Conservation (phyloP, 176 grass and related monocot genomes). For the maize (Zea mays) region DNA sequence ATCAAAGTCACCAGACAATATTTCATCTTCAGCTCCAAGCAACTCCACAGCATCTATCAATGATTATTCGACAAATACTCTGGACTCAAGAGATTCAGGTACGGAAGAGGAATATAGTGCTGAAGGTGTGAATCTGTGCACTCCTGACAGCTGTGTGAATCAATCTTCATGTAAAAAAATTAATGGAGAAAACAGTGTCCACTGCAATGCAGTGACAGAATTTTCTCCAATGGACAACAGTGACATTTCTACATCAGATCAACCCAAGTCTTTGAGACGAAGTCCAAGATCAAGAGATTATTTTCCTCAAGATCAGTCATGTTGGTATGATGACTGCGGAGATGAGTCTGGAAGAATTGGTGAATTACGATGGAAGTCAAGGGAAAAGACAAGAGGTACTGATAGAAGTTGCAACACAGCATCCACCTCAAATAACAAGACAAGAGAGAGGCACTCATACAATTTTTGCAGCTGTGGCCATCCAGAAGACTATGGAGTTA, state of each 20-base stretch:
- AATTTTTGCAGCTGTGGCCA: slow-evolving; percentile 59
- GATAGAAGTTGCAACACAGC: slow-evolving; percentile 42
- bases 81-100: slow-evolving; percentile 49
- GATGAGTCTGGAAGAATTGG: slow-evolving; percentile 46
- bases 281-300: slow-evolving; percentile 66
- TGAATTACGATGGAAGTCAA: slow-evolving; percentile 49
- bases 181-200: slow-evolving; percentile 25
- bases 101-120: slow-evolving; percentile 50
- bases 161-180: slow-evolving; percentile 32
- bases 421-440: slow-evolving; percentile 54
- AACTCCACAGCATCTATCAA: slow-evolving; percentile 38
- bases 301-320: slow-evolving; percentile 42
- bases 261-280: slow-evolving; percentile 59
- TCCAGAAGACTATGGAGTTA: slow-evolving; percentile 44
- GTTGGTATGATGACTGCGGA: slow-evolving; percentile 45
- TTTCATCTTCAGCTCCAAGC: slow-evolving; percentile 45
- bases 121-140: slow-evolving; percentile 23
- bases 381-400: slow-evolving; percentile 55
- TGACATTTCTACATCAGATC: slow-evolving; percentile 53
- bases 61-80: slow-evolving; percentile 46
- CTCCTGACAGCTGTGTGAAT: slow-evolving; percentile 27
- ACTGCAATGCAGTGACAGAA: slow-evolving; percentile 35
- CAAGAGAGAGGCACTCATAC: slow-evolving; percentile 57
- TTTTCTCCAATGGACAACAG: slow-evolving; percentile 37
- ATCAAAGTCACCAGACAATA: slow-evolving; percentile 38